Percentiles rank a stretch among this genome's conserved stretches.
phyloP scores from a whole-genome alignment of 805 yeast species.

The Helenozyma rhizophorensis region DNA sequence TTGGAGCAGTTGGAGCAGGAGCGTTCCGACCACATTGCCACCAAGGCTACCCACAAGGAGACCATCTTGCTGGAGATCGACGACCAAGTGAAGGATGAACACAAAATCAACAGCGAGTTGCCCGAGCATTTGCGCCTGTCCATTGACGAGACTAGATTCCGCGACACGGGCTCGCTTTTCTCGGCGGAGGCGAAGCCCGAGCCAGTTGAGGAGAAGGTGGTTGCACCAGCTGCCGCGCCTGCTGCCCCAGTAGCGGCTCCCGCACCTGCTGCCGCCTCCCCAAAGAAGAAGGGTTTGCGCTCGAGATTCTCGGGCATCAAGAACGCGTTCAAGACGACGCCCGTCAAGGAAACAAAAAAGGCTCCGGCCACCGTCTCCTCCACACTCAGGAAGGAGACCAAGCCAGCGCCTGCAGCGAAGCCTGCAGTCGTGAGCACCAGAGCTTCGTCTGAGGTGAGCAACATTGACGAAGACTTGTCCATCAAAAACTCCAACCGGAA shows the following conservation, averaged over 20 bases:
- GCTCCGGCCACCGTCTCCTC: slow-evolving; percentile 6
- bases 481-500: slow-evolving; percentile 23
- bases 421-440: neutral
- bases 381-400: slow-evolving; percentile 5
- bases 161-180: slow-evolving; percentile 38
- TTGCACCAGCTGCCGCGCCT: neutral
- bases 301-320: slow-evolving; percentile 10
- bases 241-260: slow-evolving; percentile 1
- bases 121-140: slow-evolving; percentile 48
- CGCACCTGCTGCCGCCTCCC: neutral
- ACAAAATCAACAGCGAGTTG: slow-evolving; percentile 43
- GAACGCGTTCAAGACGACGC: slow-evolving; percentile 9
- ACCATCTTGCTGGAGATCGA: slow-evolving; percentile 28
- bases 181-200: slow-evolving; percentile 23
- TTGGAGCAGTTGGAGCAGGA: slow-evolving; percentile 39
- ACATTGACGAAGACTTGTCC: slow-evolving; percentile 28
- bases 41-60: slow-evolving; percentile 33
- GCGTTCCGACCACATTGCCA: slow-evolving; percentile 30
- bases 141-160: slow-evolving; percentile 31
- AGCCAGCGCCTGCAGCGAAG: neutral
- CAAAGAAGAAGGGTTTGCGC: slow-evolving; percentile 13
- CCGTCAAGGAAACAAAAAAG: slow-evolving; percentile 4
- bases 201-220: neutral
- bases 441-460: neutral
- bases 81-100: slow-evolving; percentile 42